Conservation (phyloP, 1,139 yeast genomes). For the Yamadazyma mexicana region DNA sequence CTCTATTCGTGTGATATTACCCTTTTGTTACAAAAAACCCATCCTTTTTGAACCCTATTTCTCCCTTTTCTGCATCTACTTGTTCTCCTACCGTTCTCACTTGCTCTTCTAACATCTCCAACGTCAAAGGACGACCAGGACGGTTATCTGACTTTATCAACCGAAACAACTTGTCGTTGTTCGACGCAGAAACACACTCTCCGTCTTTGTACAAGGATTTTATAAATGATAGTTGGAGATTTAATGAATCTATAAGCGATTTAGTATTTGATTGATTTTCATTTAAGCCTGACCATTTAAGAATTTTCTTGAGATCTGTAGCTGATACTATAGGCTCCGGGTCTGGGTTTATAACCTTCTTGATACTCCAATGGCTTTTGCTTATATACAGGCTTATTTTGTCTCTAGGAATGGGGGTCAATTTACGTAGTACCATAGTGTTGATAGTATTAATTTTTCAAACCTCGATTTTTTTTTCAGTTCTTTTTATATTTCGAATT, state of each 20-base stretch:
- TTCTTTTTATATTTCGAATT: not conserved
- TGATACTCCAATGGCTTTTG: constrained; percentile 26
- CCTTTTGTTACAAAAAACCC: constrained; percentile 11
- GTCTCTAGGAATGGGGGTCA: not conserved
- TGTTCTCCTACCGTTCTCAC: constrained; percentile 18
- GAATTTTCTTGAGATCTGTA: constrained; percentile 27
- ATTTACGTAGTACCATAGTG: not conserved
- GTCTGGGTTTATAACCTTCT: constrained; percentile 19
- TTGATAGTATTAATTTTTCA: not conserved
- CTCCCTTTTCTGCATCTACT: constrained; percentile 31
- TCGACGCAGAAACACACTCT: constrained; percentile 8
- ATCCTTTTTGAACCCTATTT: constrained; percentile 14
- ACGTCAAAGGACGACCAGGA: constrained; percentile 23
- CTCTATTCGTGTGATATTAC: too few species aligned
- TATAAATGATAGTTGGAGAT: constrained; percentile 48
- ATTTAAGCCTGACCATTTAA: constrained; percentile 48
- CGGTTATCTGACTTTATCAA: constrained; percentile 36
- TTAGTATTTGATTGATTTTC: constrained; percentile 18
- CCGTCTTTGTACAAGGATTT: constrained; percentile 36
- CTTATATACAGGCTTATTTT: constrained; percentile 1
- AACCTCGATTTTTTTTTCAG: not conserved
- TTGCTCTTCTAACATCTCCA: constrained; percentile 22
- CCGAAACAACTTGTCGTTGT: constrained; percentile 31
- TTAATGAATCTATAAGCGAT: constrained; percentile 32
- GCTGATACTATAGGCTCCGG: constrained; percentile 9